Conservation (phyloP, 805 yeast species). For the Saturnispora gosingensis region DNA sequence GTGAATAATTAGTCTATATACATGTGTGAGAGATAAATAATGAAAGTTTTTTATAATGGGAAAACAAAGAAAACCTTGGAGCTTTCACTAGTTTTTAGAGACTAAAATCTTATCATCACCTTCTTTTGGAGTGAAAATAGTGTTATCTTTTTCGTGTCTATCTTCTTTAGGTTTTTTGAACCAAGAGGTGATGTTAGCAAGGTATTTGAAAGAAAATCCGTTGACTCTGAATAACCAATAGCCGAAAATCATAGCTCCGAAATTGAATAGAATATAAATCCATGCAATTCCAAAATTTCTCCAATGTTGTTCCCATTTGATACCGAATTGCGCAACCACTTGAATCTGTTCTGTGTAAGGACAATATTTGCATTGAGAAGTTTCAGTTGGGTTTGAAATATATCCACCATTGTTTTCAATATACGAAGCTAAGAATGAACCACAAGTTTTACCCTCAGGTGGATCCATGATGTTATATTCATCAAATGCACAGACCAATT, state of each 20-base stretch:
- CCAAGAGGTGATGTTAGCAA: conserved; percentile 31
- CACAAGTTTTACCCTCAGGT: conserved; percentile 60
- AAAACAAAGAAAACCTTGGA: background rate
- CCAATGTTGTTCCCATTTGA: conserved; percentile 46
- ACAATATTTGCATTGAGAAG: conserved; percentile 42
- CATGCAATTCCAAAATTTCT: conserved; percentile 57
- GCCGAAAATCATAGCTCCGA: conserved; percentile 31
- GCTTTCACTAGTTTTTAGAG: conserved; percentile 12
- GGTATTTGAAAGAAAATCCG: conserved; percentile 26
- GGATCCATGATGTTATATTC: conserved; percentile 45
- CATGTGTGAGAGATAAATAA: too few relatives aligned
- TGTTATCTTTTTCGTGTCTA: conserved; percentile 39
- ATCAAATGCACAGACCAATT: conserved; percentile 36
- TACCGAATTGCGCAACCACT: conserved; percentile 34
- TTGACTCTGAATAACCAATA: conserved; percentile 31
- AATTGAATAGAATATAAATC: conserved; percentile 47
- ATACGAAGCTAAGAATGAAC: conserved; percentile 38
- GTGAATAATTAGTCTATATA: too few relatives aligned
- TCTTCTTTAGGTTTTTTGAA: conserved; percentile 28
- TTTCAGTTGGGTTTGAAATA: conserved; percentile 40
- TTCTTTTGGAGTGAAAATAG: conserved; percentile 31
- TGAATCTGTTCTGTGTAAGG: conserved; percentile 34
- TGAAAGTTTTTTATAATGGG: background rate
- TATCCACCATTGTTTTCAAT: conserved; percentile 44
- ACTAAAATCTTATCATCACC: conserved; percentile 31